Percentiles rank a stretch among this genome's conserved stretches.
Conservation (phyloP, 2,329 filamentous ascomycete species). For the Echinosphaeria canescens region DNA sequence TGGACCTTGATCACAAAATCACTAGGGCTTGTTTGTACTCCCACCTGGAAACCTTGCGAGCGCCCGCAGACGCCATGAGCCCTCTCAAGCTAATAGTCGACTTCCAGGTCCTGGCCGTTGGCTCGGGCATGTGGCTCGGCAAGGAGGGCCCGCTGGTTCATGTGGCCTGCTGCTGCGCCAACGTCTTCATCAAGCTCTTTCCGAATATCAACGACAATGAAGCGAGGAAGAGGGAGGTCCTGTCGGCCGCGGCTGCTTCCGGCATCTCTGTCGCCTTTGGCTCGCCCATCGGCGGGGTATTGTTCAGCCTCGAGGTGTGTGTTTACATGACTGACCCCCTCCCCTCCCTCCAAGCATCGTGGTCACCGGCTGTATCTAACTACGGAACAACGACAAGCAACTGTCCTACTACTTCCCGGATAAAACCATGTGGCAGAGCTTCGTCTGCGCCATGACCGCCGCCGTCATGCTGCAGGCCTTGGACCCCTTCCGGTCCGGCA, state of each 20-base stretch:
- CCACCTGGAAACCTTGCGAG: no score
- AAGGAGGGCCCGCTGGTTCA: conserved; percentile 94
- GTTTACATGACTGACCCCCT: conserved; percentile 1
- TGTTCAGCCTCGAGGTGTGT: conserved; percentile 74
- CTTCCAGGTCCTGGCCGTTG: conserved; percentile 77
- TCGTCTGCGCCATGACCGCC: conserved; percentile 98
- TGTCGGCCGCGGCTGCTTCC: conserved; percentile 80
- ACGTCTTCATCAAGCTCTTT: conserved; percentile 82
- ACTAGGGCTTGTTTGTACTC: conserved; percentile 54
- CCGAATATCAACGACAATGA: conserved; percentile 67
- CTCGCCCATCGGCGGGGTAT: conserved; percentile 78
- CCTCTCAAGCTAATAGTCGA: no score
- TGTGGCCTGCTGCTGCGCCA: conserved; percentile 91
- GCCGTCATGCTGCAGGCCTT: conserved; percentile 82
- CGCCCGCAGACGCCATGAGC: no score
- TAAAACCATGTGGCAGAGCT: conserved; percentile 99
- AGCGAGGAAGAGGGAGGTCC: conserved; percentile 82
- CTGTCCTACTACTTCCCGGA: conserved; percentile 95
- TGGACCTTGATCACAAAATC: conserved; percentile 89
- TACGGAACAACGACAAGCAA: no score
- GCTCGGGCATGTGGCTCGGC: conserved; percentile 87
- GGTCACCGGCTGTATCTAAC: no score
- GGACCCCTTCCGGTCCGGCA: conserved; percentile 86
- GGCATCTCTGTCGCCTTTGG: conserved; percentile 92
- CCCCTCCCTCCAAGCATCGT: conserved; percentile 1